phyloP scores from a whole-genome alignment of 2,329 filamentous ascomycete genomes.

The Aspergillus viridinutans region DNA sequence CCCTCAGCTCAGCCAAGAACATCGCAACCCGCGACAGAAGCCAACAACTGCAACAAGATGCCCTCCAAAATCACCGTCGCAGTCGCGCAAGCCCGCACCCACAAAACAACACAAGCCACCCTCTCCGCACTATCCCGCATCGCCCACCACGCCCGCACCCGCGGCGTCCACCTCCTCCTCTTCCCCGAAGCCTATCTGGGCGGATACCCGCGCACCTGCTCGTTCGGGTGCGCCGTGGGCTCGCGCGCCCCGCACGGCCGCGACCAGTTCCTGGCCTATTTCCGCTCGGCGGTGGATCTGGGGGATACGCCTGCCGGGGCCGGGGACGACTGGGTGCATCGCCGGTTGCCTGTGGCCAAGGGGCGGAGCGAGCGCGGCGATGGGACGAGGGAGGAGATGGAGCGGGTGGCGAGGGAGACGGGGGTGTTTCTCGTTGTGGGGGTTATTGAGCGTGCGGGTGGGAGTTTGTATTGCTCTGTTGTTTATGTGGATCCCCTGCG shows the following conservation, averaged over 20 bases:
- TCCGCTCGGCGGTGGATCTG: constrained; percentile 72
- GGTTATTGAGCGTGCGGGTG: constrained; percentile 72
- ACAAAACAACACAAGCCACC: constrained; percentile 49
- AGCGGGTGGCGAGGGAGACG: constrained; percentile 69
- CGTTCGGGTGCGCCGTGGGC: constrained; percentile 73
- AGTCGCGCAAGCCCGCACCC: constrained; percentile 47
- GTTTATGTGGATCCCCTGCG: constrained; percentile 74
- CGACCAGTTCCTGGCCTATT: constrained; percentile 79
- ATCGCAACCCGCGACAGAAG: not conserved
- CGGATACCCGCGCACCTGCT: constrained; percentile 78
- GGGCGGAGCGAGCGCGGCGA: constrained; percentile 58
- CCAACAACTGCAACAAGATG: constrained; percentile 24
- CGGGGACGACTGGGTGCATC: constrained; percentile 66
- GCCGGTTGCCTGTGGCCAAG: constrained; percentile 52
- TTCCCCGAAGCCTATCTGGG: constrained; percentile 92
- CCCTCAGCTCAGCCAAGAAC: not conserved
- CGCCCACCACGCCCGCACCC: constrained; percentile 59
- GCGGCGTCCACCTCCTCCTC: constrained; percentile 65
- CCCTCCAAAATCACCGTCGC: constrained; percentile 40
- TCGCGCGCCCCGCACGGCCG: constrained; percentile 64
- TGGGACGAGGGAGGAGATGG: constrained; percentile 75
- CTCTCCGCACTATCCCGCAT: constrained; percentile 62
- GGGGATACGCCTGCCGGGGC: constrained; percentile 72
- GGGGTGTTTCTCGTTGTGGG: constrained; percentile 80
- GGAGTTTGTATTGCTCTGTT: constrained; percentile 77